These are phyloP conservation scores for Penicillium argentinense DNA, from an alignment of 495 filamentous ascomycete species.

Conservation along the genomic window DNA sequence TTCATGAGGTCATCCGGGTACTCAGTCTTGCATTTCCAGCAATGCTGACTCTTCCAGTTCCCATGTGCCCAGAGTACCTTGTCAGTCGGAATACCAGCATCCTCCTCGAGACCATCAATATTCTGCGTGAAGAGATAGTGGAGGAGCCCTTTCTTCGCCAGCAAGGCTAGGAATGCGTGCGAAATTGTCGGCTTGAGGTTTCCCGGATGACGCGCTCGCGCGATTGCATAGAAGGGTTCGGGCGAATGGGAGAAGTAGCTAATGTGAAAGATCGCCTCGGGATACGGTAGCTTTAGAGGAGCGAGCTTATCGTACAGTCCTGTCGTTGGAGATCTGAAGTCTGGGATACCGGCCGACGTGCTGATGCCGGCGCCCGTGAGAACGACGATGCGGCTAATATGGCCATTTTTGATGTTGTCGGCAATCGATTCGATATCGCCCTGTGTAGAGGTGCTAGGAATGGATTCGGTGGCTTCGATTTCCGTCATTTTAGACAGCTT, in stretches of 20 bases:
- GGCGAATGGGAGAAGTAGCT: conserved; percentile 77
- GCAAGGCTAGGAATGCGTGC: conserved; percentile 68
- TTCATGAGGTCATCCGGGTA: conserved; percentile 70
- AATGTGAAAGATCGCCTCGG: conserved; percentile 73
- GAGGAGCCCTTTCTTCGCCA: conserved; percentile 68
- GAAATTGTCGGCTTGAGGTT: conserved; percentile 75
- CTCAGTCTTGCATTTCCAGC: conserved; percentile 68
- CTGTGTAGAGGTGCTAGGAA: too few species aligned
- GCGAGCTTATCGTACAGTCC: conserved; percentile 83
- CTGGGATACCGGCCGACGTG: conserved; percentile 72
- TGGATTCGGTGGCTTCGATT: too few species aligned
- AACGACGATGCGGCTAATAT: conserved; percentile 23
- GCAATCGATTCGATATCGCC: conserved; percentile 14
- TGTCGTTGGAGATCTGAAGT: conserved; percentile 72
- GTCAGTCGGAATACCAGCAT: conserved; percentile 72
- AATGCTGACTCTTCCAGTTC: conserved; percentile 78
- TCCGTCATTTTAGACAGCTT: too few species aligned
- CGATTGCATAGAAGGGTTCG: conserved; percentile 80
- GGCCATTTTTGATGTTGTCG: conserved; percentile 15
- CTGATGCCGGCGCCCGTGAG: conserved; percentile 33
- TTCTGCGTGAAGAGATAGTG: conserved; percentile 88
- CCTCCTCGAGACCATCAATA: conserved; percentile 82
- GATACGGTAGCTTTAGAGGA: conserved; percentile 72
- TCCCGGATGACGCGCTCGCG: conserved; percentile 79
- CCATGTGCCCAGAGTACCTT: conserved; percentile 83